Percentiles rank a stretch among this genome's conserved stretches.
phyloP scores from a whole-genome alignment of 441 rosid species.

The Populus hybrid region DNA sequence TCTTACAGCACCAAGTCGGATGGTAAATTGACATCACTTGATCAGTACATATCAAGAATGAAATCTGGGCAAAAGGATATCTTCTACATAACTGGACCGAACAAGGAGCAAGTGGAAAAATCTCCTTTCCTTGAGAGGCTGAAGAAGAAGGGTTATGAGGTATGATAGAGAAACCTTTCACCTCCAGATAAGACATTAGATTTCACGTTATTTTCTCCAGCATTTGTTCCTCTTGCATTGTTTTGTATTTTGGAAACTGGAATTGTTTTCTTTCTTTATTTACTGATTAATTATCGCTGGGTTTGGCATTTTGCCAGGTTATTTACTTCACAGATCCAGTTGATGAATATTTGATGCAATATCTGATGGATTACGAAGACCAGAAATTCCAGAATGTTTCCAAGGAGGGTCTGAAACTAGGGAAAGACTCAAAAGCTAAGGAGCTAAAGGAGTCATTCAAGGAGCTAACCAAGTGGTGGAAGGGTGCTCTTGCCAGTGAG shows the following conservation, averaged over 20 bases:
- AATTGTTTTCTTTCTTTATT: background rate
- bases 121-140: conserved; percentile 97
- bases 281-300: background rate
- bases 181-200: background rate
- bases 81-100: conserved; percentile 85
- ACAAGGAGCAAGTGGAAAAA: conserved; percentile 87
- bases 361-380: conserved; percentile 92
- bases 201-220: background rate
- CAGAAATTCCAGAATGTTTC: conserved; percentile 94
- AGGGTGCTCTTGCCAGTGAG: conserved; percentile 58
- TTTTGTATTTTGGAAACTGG: background rate
- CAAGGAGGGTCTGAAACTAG: conserved; percentile 87
- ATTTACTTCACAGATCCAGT: conserved; percentile 96
- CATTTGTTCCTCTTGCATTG: background rate
- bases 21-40: conserved; percentile 85
- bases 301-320: conserved; percentile 48
- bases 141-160: conserved; percentile 89
- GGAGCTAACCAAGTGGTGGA: conserved; percentile 98
- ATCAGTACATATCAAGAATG: conserved; percentile 96
- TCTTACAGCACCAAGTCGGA: conserved; percentile 78
- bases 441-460: conserved; percentile 89
- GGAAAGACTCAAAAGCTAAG: conserved; percentile 70
- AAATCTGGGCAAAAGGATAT: conserved; percentile 80
- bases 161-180: conserved; percentile 1
- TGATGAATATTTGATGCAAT: conserved; percentile 97